These are phyloP conservation scores for Pistacia atlantica DNA, from an alignment of 345 rosid genomes.

Conservation along the genomic window DNA sequence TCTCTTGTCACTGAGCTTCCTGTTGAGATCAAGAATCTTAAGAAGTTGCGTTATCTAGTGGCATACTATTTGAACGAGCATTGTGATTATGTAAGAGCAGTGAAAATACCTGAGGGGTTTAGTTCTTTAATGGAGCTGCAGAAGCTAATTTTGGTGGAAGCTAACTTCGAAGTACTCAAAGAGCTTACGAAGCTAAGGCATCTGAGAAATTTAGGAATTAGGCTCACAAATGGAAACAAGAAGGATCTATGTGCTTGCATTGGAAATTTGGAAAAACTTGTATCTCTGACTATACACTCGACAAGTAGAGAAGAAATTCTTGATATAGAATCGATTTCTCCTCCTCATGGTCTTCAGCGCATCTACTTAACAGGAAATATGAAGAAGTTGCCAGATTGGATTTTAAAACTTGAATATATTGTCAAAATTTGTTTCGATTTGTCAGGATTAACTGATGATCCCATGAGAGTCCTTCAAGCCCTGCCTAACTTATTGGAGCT, in stretches of 20 bases:
- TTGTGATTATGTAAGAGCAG: too few species aligned
- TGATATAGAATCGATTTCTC: not conserved
- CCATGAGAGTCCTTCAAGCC: too few species aligned
- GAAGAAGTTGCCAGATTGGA: conserved; percentile 8
- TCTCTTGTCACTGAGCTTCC: not conserved
- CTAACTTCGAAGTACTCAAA: not conserved
- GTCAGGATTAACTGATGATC: too few species aligned
- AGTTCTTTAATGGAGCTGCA: too few species aligned
- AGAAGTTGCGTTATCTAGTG: too few species aligned
- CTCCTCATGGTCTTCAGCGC: not conserved
- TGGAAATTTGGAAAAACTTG: conserved; percentile 16
- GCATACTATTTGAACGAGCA: too few species aligned
- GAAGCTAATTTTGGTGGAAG: too few species aligned
- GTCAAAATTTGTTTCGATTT: not conserved
- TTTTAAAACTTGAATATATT: not conserved
- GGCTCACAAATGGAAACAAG: conserved; percentile 1
- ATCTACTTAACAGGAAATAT: conserved; percentile 2
- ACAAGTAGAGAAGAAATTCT: not conserved
- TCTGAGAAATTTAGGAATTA: conserved; percentile 18
- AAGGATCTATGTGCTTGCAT: conserved; percentile 2
- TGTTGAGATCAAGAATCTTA: too few species aligned
- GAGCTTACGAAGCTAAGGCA: not conserved
- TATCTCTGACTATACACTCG: not conserved
- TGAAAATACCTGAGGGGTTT: too few species aligned
- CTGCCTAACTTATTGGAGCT: too few species aligned